A percentile compares a stretch with the other conserved stretches of the same genome.
Conservation (phyloP, 352 stramenopile genomes). For the Phytophthora colocasiae region DNA sequence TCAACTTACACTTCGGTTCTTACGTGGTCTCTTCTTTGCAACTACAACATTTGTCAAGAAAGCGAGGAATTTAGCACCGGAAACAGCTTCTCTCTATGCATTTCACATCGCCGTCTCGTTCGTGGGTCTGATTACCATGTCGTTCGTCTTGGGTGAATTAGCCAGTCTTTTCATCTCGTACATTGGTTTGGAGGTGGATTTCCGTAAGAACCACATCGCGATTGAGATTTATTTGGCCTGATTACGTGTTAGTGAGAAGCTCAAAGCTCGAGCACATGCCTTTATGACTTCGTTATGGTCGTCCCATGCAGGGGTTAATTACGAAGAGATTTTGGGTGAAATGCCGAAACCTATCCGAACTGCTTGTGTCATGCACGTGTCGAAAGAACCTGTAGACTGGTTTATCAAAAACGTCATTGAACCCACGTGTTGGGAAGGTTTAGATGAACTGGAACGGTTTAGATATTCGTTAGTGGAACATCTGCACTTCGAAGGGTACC, state of each 20-base stretch:
- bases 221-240: constrained; percentile 53
- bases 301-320: constrained; percentile 60
- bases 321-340: constrained; percentile 57
- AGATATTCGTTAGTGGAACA: constrained; percentile 41
- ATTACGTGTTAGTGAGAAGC: constrained; percentile 34
- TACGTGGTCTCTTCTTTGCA: constrained; percentile 59
- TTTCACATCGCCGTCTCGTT: constrained; percentile 59
- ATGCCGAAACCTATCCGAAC: constrained; percentile 54
- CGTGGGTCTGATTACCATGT: constrained; percentile 56
- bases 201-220: constrained; percentile 66
- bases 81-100: constrained; percentile 36
- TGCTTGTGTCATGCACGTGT: constrained; percentile 56
- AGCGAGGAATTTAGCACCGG: constrained; percentile 22
- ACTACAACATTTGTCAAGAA: constrained; percentile 61
- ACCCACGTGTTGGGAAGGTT: constrained; percentile 30
- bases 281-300: constrained; percentile 69
- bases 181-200: constrained; percentile 65
- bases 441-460: constrained; percentile 35
- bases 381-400: constrained; percentile 38
- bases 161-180: constrained; percentile 64
- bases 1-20: constrained; percentile 40
- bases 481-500: constrained; percentile 74
- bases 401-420: constrained; percentile 50
- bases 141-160: constrained; percentile 59
- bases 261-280: constrained; percentile 41